Base-by-base conservation (phyloP, 352 stramenopile genomes). In the Globisporangium perplexum region DNA sequence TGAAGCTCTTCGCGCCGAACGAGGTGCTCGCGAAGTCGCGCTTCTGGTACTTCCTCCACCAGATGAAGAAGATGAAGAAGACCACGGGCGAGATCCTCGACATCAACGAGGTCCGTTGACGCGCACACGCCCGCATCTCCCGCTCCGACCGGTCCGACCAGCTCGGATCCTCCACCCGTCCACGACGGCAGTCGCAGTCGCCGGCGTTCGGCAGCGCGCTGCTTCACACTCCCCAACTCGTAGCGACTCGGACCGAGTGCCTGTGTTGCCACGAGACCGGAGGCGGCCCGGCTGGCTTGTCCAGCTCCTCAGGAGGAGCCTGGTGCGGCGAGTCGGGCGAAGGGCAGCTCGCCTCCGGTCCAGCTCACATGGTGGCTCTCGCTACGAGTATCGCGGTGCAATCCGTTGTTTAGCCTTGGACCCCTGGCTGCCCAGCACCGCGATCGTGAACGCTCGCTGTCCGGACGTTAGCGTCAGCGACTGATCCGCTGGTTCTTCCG, bases 51-150 rank as follows among this genome's bases (percentile, higher is more conserved):
- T 99, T 99, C 84, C 95, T 99, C 71, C 97, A 99, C 79, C 96
- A 99, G 87, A 98, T 99, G 86, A 95, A 97, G 69, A 99, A 99
- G 90, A 99, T 99, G 97, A 99, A 99, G 94, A 99, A 99, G 91
- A 99, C 96, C 54, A 99, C 97, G 50, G 98, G 97, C 74, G 97
- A 99, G 80, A 99, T 99, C 75, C 80, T 99, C 53, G 94, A 98
- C 78, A 82, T 98, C 63, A 98, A 98, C 72, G 97, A 99, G 89
- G 89, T 98, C 59, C 66, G 83, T 89, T 69, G 47, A 55, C 17
- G 14, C 22, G 12, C 15, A 15, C 36, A n/a, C n/a, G n/a, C n/a
- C n/a, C n/a, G n/a, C n/a, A n/a, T n/a, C n/a, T n/a, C n/a, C n/a
- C 7, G 15, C 36, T 20, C 11, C 28, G 3, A 43, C 18, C 30